Conservation (phyloP, 2,329 filamentous ascomycete genomes). For the Paracoccidioides lutzii region DNA sequence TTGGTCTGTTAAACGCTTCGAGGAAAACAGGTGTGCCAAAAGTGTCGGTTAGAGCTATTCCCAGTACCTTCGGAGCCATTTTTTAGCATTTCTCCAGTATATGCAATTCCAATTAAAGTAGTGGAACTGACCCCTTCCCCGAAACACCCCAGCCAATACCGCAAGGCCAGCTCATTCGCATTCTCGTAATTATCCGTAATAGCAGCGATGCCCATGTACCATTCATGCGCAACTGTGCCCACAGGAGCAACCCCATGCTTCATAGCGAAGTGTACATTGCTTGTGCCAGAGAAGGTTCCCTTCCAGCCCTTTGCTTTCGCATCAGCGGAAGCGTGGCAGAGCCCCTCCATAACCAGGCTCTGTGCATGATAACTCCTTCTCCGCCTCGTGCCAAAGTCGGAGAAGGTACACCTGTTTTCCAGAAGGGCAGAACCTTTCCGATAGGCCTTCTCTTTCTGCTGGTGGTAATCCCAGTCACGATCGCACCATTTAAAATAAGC, state of each 20-base stretch:
- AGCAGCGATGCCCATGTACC: slow-evolving; percentile 98
- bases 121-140: slow-evolving; percentile 50
- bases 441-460: slow-evolving; percentile 74
- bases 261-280: slow-evolving; percentile 96
- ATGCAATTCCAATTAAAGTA: not conserved
- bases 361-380: slow-evolving; percentile 92
- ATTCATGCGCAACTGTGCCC: slow-evolving; percentile 90
- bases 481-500: slow-evolving; percentile 97
- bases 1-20: slow-evolving; percentile 61
- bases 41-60: slow-evolving; percentile 88
- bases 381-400: slow-evolving; percentile 84
- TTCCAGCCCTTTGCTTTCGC: slow-evolving; percentile 49
- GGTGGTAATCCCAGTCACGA: slow-evolving; percentile 76
- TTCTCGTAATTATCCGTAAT: slow-evolving; percentile 73
- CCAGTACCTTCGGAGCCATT: slow-evolving; percentile 45
- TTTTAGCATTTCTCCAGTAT: not conserved
- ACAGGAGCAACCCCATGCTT: slow-evolving; percentile 72
- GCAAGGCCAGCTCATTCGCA: slow-evolving; percentile 72
- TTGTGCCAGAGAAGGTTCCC: slow-evolving; percentile 74
- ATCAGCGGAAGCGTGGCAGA: slow-evolving; percentile 66
- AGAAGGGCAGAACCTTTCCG: slow-evolving; percentile 67
- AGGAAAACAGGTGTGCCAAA: slow-evolving; percentile 89
- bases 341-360: slow-evolving; percentile 74
- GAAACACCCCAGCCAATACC: slow-evolving; percentile 85
- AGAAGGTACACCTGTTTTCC: slow-evolving; percentile 73